phyloP scores from a whole-genome alignment of 164 flowering plant genomes.

The Sextonia rubra region DNA sequence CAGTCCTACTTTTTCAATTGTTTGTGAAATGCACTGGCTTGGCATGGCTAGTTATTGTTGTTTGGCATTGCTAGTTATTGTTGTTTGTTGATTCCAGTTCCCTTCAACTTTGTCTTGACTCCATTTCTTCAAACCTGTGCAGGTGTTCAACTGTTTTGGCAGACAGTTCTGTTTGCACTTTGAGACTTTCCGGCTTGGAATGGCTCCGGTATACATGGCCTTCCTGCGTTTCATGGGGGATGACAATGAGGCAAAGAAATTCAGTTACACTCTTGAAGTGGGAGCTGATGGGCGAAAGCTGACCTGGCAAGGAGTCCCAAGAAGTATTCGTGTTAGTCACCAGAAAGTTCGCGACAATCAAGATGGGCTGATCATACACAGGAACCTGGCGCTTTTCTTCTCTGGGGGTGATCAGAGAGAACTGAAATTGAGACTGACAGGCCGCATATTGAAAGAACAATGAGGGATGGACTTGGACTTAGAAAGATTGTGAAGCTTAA shows the following conservation, averaged over 20 bases:
- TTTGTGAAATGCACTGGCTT: neutral
- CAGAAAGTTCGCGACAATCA: constrained; percentile 42
- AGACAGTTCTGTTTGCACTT: constrained; percentile 52
- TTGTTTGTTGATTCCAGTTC: neutral
- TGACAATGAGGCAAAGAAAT: constrained; percentile 40
- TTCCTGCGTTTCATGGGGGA: constrained; percentile 53
- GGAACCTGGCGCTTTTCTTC: constrained; percentile 46
- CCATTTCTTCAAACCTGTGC: neutral
- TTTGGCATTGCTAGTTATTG: neutral
- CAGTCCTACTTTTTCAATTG: neutral
- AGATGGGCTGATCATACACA: constrained; percentile 43
- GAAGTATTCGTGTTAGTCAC: constrained; percentile 47
- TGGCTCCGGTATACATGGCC: constrained; percentile 47
- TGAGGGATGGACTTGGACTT: neutral
- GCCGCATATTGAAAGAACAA: constrained; percentile 47
- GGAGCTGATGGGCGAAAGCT: constrained; percentile 40
- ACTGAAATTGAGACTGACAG: constrained; percentile 42
- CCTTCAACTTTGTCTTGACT: no score
- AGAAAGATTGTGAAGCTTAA: neutral
- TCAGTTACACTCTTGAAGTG: constrained; percentile 43
- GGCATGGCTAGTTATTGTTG: neutral
- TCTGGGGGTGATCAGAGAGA: constrained; percentile 42
- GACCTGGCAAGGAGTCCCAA: constrained; percentile 48
- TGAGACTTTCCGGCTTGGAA: constrained; percentile 48
- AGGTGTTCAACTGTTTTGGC: constrained; percentile 45